Base-by-base conservation (phyloP, 495 filamentous ascomycete genomes). In the Penicillium canescens region DNA sequence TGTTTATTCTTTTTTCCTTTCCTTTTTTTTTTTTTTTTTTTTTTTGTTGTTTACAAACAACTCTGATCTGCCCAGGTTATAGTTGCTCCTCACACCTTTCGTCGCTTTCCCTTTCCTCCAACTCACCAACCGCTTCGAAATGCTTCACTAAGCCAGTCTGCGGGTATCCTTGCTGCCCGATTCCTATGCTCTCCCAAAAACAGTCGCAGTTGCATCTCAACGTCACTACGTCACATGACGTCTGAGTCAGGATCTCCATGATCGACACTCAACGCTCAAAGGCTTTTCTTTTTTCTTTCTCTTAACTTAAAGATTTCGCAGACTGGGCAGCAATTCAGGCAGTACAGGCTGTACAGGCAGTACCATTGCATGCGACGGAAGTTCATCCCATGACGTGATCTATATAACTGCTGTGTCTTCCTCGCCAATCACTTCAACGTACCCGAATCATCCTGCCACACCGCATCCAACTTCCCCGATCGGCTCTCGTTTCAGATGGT, bases 381-480 rank as follows among this genome's bases (percentile, higher is more conserved):
- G 11, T 18, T 16, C 28, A 52, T 57, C 16, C 50, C 28, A 26
- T 39, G 42, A 50, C 24, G 6, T 44, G 31, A 37, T 24, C n/a
- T 37, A 42, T 54, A 49, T 41, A 36, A 50, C 34, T 16, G 18
- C 37, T 38, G 13, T 38, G 13, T 50, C 55, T 57, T 65, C 54
- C 54, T 48, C 54, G 24, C 50, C 53, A 57, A 61, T 61, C 54
- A 59, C 23, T 58, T 21, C 36, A 42, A 63, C 59, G 56, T 43
- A 43, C 40, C 50, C 52, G 54, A 52, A 38, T 61, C 54, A 49
- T 51, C 55, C 21, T 20, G 54, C 34, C 51, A 62, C 64, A 67
- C 61, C 64, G 64, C 64, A 67, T 65, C 56, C 50, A 50, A 57
- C 31, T 31, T 18, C 44, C 53, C 61, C 55, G 50, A 34, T 42